Base-by-base conservation (phyloP, 768 basidiomycete genomes). In the Xanthoconium stramineum region DNA sequence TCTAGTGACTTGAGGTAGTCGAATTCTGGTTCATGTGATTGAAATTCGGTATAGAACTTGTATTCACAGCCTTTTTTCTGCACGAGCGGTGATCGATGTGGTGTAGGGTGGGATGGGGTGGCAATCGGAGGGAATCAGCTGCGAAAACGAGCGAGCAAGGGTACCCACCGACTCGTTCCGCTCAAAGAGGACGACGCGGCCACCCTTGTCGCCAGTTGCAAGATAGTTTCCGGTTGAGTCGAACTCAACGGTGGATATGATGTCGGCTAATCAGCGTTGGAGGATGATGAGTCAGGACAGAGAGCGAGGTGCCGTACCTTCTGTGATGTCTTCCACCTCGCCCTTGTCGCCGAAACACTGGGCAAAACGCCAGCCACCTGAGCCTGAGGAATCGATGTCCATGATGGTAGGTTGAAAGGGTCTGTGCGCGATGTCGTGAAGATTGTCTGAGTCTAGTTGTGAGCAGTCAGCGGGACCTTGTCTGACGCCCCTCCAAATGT, bases 11-110 rank as follows among this genome's bases (percentile, higher is more conserved):
- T 99, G 69, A 99, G 86, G 74, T 99, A 99, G 78, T 99, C 97
- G 74, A 99, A 99, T 74, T 99, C 97, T 53, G 97, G 97, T 73
- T 99, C 97, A 73, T 99, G 97, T 45, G 93, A 95, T 80, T 99
- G 97, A 72, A 98, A 97, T 76, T 99, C 97, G 50, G 97, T 99
- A 74, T 98, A 98, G 76, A 99, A 99, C 75, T 98, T 98, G 85
- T 99, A 99, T 78, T 99, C 97, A 79, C 97, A 99, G 61, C 94
- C 94, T 73, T 97, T 98, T 91, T 99, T 98, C 94, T 97, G 69
- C 60, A 52, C 3, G 47, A 19, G 17, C 11, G 47, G 66, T 58
- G 53, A 59, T 55, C 55, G 61, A 60, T 65, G 61, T 53, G 52
- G 38, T 14, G 38, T 40, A 56, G 48, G 61, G 63, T 53, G 51